A percentile compares a stretch with the other conserved stretches of the same genome.
phyloP scores from a whole-genome alignment of 2,329 filamentous ascomycete genomes.

The Rhynchosporium agropyri region DNA sequence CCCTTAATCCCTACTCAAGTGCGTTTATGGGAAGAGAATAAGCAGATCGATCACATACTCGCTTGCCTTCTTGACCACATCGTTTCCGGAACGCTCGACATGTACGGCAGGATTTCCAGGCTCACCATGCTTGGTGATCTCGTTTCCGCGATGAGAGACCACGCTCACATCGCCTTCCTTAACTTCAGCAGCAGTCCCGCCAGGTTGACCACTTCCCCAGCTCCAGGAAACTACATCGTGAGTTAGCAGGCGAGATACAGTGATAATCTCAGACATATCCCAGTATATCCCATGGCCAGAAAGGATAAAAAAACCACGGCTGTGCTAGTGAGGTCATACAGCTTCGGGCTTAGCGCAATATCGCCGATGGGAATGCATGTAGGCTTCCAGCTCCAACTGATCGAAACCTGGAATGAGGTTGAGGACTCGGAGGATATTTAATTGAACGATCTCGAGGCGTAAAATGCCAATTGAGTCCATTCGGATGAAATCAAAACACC shows the following conservation, averaged over 20 bases:
- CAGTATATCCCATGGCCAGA: neutral
- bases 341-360: conserved; percentile 2
- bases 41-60: conserved; percentile 44
- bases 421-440: neutral
- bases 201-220: conserved; percentile 58
- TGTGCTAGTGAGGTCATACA: neutral
- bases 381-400: neutral
- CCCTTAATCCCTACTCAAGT: neutral
- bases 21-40: too few relatives aligned
- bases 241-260: conserved; percentile 15
- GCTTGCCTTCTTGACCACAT: conserved; percentile 64
- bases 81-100: conserved; percentile 60
- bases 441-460: neutral
- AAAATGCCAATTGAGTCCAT: conserved; percentile 10
- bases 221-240: conserved; percentile 60
- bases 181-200: conserved; percentile 59
- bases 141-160: conserved; percentile 63
- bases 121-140: conserved; percentile 64
- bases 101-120: conserved; percentile 63
- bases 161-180: conserved; percentile 63
- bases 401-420: neutral
- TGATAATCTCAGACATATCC: neutral
- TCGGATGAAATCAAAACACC: conserved; percentile 7
- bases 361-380: neutral
- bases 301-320: neutral